These are phyloP conservation scores for Clonostachys rhizophaga DNA, from an alignment of 2,329 filamentous ascomycete genomes.

Conservation along the genomic window DNA sequence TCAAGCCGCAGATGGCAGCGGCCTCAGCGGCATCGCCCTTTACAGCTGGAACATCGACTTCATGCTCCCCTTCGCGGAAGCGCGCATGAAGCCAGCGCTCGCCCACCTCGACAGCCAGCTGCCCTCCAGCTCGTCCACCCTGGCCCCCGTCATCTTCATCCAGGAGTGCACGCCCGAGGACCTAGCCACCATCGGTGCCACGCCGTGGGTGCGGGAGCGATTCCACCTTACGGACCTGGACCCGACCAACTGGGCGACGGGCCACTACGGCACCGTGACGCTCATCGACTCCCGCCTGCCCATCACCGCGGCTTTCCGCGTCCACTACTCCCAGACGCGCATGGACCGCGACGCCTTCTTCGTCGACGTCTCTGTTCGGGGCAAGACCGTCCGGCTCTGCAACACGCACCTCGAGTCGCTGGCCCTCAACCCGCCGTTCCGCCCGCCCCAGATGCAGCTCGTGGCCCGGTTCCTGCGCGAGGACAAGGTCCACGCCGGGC, in stretches of 20 bases:
- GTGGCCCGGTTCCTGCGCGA: slow-evolving; percentile 36
- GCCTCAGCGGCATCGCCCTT: slow-evolving; percentile 16
- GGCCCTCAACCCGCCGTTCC: slow-evolving; percentile 36
- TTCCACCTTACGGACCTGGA: slow-evolving; percentile 45
- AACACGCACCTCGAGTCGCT: slow-evolving; percentile 55
- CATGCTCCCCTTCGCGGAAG: slow-evolving; percentile 19
- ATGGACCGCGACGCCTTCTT: slow-evolving; percentile 52
- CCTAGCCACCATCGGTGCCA: slow-evolving; percentile 32
- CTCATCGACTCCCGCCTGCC: slow-evolving; percentile 41
- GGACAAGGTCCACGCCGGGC: slow-evolving; percentile 25
- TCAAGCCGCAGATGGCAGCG: background rate
- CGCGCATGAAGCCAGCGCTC: slow-evolving; percentile 23
- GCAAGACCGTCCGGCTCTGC: slow-evolving; percentile 38
- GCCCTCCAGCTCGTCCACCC: background rate
- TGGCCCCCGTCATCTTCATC: slow-evolving; percentile 37
- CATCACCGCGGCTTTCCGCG: slow-evolving; percentile 39
- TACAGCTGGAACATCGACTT: slow-evolving; percentile 31
- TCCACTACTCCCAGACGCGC: slow-evolving; percentile 39
- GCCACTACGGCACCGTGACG: slow-evolving; percentile 46
- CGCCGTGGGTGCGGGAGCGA: slow-evolving; percentile 37
- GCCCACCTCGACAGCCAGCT: slow-evolving; percentile 13
- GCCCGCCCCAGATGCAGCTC: slow-evolving; percentile 40
- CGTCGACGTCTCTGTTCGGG: slow-evolving; percentile 32
- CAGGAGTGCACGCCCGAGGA: slow-evolving; percentile 46
- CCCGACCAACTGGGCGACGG: slow-evolving; percentile 33